Base-by-base conservation (phyloP, 192 early-diverging fungal species). In the Haplosporangium gracile region DNA sequence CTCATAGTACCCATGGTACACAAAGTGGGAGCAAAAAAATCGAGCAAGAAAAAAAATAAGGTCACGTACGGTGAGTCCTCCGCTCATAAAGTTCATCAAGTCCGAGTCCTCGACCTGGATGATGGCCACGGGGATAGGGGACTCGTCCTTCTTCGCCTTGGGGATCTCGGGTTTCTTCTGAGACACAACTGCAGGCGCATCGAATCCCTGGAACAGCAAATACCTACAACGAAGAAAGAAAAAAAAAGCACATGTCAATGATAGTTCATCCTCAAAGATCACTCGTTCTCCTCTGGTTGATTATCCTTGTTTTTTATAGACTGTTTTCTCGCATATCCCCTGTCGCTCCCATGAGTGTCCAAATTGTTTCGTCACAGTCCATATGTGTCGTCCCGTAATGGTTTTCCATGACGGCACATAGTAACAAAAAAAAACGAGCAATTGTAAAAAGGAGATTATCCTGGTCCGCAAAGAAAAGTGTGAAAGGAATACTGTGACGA, bases 71-170 rank as follows among this genome's bases (percentile, higher is more conserved):
- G 84, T 86, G 32, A 86, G 84, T 39, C 84, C 84, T n/a, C 84
- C 84, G 45, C 79, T 81, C 84, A 86, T 86, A 55, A 86, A 86
- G 76, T 86, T 86, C 40, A 86, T 79, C 57, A 86, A 60, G 49
- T 86, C 84, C 38, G 79, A 68, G 57, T 86, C 84, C 74, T 86
- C 84, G 60, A 86, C 47, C 68, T 86, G 84, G 40, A 86, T 72
- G 70, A 86, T 86, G 43, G 84, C 84, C 13, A 86, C 84, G 2
- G 84, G 84, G 43, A 86, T 86, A 13, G 79, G 79, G 49, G 81
- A 79, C n/a, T 81, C 72, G 40, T 86, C 84, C 42, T 42, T 70
- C 79, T 86, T 86, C 40, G 75, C 84, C 74, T 86, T 86, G 63
- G 84, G 84, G 65, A 86, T 80, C 68, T 86, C 84, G 71, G 84